These are phyloP conservation scores for Cryptosporidium bovis DNA, from an alignment of 169 alveolate species.

Conservation along the genomic window DNA sequence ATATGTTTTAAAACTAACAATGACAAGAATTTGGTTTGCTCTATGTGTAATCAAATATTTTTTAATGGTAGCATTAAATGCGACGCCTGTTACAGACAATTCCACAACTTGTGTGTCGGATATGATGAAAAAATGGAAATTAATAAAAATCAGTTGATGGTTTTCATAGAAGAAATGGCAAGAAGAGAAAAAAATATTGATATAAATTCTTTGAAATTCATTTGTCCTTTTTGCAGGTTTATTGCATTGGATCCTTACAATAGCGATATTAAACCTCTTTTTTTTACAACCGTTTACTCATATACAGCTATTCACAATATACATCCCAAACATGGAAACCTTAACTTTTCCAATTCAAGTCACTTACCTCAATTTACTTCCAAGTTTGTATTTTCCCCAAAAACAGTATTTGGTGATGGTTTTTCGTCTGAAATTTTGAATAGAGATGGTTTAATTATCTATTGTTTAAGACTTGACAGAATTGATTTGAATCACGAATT, in stretches of 20 bases:
- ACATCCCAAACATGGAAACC: slow-evolving; percentile 68
- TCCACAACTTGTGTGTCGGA: slow-evolving; percentile 61
- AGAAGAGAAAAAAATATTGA: slow-evolving; percentile 17
- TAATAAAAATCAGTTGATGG: slow-evolving; percentile 66
- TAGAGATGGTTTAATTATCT: slow-evolving; percentile 33
- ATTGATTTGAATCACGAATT: slow-evolving; percentile 69
- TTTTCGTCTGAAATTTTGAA: background rate
- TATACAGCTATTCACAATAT: slow-evolving; percentile 72
- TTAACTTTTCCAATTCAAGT: slow-evolving; percentile 35
- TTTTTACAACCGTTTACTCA: slow-evolving; percentile 62
- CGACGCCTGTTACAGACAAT: slow-evolving; percentile 17
- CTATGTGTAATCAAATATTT: slow-evolving; percentile 35
- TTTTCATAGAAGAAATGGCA: slow-evolving; percentile 17
- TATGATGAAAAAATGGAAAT: slow-evolving; percentile 58
- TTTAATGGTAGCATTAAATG: slow-evolving; percentile 3
- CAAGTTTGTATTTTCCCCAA: slow-evolving; percentile 42
- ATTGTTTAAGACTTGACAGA: slow-evolving; percentile 61
- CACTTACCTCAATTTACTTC: slow-evolving; percentile 68
- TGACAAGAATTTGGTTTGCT: background rate
- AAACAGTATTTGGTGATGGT: background rate
- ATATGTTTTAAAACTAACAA: background rate
- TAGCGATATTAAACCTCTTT: slow-evolving; percentile 39
- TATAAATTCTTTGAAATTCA: slow-evolving; percentile 30
- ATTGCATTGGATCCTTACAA: slow-evolving; percentile 55
- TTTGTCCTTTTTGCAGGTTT: slow-evolving; percentile 72